Percentiles rank a stretch among this genome's conserved stretches.
Evolutionary conservation across 1,284 basidiomycete genomes (phyloP).

Genomic region (Austroboletus niveus): DNA sequence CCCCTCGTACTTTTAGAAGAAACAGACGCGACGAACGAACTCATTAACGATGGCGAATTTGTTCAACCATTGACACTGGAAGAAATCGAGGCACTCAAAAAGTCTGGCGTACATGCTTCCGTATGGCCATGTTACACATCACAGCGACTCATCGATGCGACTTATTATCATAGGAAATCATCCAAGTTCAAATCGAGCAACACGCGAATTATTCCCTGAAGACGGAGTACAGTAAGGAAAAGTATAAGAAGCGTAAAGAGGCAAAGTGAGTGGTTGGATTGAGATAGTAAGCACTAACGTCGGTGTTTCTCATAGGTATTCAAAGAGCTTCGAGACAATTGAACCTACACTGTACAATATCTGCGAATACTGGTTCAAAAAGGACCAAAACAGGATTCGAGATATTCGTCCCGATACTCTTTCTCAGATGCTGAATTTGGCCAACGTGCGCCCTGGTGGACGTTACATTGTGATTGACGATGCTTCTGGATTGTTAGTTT

Average conservation of each 20-base stretch:
- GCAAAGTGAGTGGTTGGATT: conserved; percentile 67
- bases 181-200: conserved; percentile 86
- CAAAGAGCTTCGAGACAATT: conserved; percentile 85
- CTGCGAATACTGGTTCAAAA: conserved; percentile 85
- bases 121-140: conserved; percentile 40
- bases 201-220: conserved; percentile 90
- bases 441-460: conserved; percentile 84
- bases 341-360: conserved; percentile 89
- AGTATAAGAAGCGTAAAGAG: conserved; percentile 93
- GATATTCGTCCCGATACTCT: conserved; percentile 88
- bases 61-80: conserved; percentile 76
- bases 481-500: conserved; percentile 86
- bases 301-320: conserved; percentile 57
- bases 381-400: conserved; percentile 78
- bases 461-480: conserved; percentile 91
- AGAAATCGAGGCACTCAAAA: conserved; percentile 81
- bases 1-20: conserved; percentile 57
- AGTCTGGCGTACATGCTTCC: conserved; percentile 71
- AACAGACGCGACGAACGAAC: conserved; percentile 86
- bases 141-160: conserved; percentile 4
- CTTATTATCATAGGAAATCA: conserved; percentile 71
- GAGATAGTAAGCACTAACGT: conserved; percentile 1
- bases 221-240: conserved; percentile 96
- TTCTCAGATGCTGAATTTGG: conserved; percentile 83
- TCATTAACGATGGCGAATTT: conserved; percentile 79